Evolutionary conservation across 2,329 filamentous ascomycete species (phyloP), one percentile per base, ranked within the genome.

Genomic region (Neonectria magnoliae): DNA sequence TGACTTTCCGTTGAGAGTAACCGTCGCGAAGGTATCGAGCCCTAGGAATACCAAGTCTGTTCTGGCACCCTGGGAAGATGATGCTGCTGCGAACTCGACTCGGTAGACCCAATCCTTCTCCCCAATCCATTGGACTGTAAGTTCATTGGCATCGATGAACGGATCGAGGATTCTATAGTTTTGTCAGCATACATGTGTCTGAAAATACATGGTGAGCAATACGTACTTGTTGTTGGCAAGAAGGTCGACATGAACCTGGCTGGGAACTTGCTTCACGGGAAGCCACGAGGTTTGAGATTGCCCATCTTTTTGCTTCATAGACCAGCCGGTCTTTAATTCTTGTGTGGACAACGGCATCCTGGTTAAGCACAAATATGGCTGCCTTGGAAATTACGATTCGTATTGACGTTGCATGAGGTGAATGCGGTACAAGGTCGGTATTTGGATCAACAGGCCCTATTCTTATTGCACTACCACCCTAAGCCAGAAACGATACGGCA

Each of bases 41-140:
- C 89, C 89, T 68, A 90, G 84, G 62, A 91, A 90, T 10, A 88
- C 85, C 5, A 91, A 77, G 16, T 87, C 82, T 18, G 55, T 42
- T 14, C 41, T 42, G 18, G 29, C 18, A 33, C 2, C 20, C 29
- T 31, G 25, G 13, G 22, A 20, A 18, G 38, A n/a, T 27, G 18
- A 29, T 36, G 22, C 25, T 36, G 22, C 25, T 3, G 36, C 33
- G 47, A 63, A 45, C 18, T 54, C 25, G 31, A 86, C 90, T 61
- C 80, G 83, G 78, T 93, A 93, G 20, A 85, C 79, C 90, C 90
- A 93, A 68, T 82, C 80, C 65, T 85, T 85, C 74, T 92, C 89
- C 61, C 88, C 90, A 53, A 92, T 81, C 90, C 90, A 92, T 10
- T 58, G 29, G 2, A 41, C 44, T 14, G 38, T 22, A 41, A 55